Percentiles rank a stretch among this genome's conserved stretches.
These are phyloP conservation scores for Elaeagnus macrophylla DNA, from an alignment of 306 rosid species.

Conservation along the genomic window DNA sequence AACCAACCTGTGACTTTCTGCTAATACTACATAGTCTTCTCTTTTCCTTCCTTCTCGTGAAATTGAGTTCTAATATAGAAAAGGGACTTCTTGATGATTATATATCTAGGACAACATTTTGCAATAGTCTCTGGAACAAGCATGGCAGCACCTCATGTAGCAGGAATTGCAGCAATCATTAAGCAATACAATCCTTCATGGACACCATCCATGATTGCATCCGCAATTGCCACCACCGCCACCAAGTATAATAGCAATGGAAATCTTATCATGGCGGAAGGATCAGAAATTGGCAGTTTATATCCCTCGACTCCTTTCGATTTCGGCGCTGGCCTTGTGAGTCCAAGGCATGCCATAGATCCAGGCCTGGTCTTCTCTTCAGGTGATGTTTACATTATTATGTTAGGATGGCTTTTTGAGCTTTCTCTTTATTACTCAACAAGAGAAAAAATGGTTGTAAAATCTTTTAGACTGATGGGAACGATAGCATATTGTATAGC, in stretches of 20 bases:
- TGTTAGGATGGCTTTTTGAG: background rate
- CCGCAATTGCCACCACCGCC: constrained; percentile 78
- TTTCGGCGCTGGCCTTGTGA: constrained; percentile 64
- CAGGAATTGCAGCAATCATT: constrained; percentile 86
- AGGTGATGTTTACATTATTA: constrained; percentile 23
- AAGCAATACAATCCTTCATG: constrained; percentile 72
- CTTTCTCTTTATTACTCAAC: background rate
- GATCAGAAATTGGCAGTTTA: constrained; percentile 26
- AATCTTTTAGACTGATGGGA: background rate
- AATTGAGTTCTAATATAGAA: background rate
- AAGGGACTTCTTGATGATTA: background rate
- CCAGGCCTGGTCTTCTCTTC: constrained; percentile 67
- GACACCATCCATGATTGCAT: constrained; percentile 85
- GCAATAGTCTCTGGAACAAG: constrained; percentile 83
- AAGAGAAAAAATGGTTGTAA: background rate
- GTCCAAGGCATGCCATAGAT: constrained; percentile 46
- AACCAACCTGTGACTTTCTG: too few relatives aligned
- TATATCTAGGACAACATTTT: constrained; percentile 42
- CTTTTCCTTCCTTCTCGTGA: background rate
- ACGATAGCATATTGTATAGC: constrained; percentile 8
- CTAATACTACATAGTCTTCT: too few relatives aligned
- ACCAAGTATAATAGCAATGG: constrained; percentile 52
- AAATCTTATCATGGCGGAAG: constrained; percentile 58
- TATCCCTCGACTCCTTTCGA: constrained; percentile 68
- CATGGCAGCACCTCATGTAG: constrained; percentile 86